Conservation (phyloP, 2,329 filamentous ascomycete genomes). For the Talaromyces sp. region DNA sequence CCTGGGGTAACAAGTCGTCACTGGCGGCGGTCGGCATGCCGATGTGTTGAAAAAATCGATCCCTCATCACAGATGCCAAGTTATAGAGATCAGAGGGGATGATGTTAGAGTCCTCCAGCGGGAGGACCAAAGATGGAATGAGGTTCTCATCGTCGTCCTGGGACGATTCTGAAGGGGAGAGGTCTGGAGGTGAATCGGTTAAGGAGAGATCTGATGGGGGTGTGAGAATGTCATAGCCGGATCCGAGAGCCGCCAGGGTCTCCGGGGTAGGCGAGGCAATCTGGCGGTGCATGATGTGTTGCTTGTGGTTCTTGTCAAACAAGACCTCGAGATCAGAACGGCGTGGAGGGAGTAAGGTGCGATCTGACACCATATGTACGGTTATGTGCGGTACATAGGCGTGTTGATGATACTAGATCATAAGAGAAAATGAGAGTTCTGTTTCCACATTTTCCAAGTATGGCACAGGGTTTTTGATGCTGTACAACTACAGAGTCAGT, state of each 20-base stretch:
- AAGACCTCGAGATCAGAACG: background rate
- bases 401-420: background rate
- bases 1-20: background rate
- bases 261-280: background rate
- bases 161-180: background rate
- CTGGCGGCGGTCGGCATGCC: background rate
- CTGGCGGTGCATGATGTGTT: background rate
- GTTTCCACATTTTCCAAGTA: background rate
- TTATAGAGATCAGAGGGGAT: slow-evolving; percentile 1
- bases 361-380: background rate
- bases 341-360: background rate
- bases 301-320: background rate
- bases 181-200: background rate
- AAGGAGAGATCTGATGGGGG: background rate
- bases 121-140: background rate
- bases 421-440: background rate
- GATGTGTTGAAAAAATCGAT: slow-evolving; percentile 2
- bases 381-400: background rate
- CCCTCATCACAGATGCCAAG: background rate
- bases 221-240: background rate
- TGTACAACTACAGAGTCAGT: background rate
- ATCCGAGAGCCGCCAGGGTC: background rate
- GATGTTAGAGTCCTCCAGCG: background rate
- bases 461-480: background rate
- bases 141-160: background rate